Evolutionary conservation across 257 asterid species (phyloP).

Genomic region (Solanum piurae): DNA sequence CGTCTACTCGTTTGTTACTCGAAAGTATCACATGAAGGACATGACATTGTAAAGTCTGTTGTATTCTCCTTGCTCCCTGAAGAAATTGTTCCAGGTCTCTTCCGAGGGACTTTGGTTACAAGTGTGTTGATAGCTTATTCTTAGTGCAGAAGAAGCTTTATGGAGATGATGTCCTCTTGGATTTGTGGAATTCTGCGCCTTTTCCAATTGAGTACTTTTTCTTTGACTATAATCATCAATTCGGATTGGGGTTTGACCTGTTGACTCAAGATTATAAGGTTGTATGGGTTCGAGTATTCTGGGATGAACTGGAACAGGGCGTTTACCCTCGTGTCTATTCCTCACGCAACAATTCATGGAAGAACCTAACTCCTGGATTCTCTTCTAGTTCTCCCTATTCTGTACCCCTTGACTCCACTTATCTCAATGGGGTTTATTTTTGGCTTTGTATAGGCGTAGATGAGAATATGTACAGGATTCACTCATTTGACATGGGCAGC

Average conservation of each 20-base stretch:
- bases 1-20: conserved; percentile 15
- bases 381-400: not conserved
- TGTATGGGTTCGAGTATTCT: not conserved
- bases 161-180: too few species aligned
- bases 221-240: not conserved
- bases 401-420: too few species aligned
- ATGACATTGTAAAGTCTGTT: not conserved
- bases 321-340: not conserved
- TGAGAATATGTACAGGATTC: too few species aligned
- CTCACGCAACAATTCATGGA: not conserved
- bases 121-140: too few species aligned
- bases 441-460: too few species aligned
- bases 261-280: not conserved
- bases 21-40: not conserved
- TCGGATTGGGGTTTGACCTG: not conserved
- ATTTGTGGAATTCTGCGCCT: not conserved
- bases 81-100: too few species aligned
- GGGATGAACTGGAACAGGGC: not conserved
- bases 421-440: too few species aligned
- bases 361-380: not conserved
- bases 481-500: too few species aligned
- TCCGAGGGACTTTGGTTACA: too few species aligned
- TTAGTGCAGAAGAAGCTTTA: too few species aligned
- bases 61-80: too few species aligned
- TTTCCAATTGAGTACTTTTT: not conserved